Percentiles rank a stretch among this genome's conserved stretches.
These are phyloP conservation scores for Yamadazyma diospyri DNA, from an alignment of 1,139 yeast genomes.

Conservation along the genomic window DNA sequence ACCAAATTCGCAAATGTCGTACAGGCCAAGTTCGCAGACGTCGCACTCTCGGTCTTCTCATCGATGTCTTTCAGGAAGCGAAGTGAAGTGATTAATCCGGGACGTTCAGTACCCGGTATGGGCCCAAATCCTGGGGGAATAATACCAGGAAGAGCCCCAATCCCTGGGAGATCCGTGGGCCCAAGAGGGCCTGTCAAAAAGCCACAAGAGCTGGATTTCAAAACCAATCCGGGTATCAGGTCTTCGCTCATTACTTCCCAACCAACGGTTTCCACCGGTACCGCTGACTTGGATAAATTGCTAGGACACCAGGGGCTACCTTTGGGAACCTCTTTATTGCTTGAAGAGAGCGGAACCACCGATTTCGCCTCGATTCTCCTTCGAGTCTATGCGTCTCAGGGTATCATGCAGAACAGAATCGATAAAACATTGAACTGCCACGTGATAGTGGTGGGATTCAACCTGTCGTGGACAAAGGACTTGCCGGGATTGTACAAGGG, in stretches of 20 bases:
- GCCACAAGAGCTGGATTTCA: constrained; percentile 7
- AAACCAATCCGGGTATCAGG: constrained; percentile 20
- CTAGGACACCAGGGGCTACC: constrained; percentile 86
- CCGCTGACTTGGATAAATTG: constrained; percentile 67
- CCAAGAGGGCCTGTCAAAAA: constrained; percentile 9
- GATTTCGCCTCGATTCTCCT: constrained; percentile 78
- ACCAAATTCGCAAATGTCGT: no score
- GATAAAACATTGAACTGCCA: constrained; percentile 44
- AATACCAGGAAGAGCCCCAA: constrained; percentile 11
- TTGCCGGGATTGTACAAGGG: constrained; percentile 82
- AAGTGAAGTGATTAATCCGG: constrained; percentile 51
- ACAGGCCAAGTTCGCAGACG: constrained; percentile 1
- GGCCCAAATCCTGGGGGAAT: no score
- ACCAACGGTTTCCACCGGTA: constrained; percentile 76
- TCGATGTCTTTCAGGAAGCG: constrained; percentile 69
- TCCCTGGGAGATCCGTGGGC: no score
- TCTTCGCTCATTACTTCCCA: constrained; percentile 78
- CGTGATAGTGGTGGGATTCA: constrained; percentile 63
- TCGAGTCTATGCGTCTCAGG: constrained; percentile 75
- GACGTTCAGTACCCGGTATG: constrained; percentile 11
- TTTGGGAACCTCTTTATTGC: constrained; percentile 61
- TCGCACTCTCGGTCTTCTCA: constrained; percentile 6
- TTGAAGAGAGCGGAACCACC: constrained; percentile 87
- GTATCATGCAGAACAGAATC: constrained; percentile 65
- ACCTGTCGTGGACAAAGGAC: constrained; percentile 61